Base-by-base conservation (phyloP, 1,284 basidiomycete species). In the Rhodofomes roseus region DNA sequence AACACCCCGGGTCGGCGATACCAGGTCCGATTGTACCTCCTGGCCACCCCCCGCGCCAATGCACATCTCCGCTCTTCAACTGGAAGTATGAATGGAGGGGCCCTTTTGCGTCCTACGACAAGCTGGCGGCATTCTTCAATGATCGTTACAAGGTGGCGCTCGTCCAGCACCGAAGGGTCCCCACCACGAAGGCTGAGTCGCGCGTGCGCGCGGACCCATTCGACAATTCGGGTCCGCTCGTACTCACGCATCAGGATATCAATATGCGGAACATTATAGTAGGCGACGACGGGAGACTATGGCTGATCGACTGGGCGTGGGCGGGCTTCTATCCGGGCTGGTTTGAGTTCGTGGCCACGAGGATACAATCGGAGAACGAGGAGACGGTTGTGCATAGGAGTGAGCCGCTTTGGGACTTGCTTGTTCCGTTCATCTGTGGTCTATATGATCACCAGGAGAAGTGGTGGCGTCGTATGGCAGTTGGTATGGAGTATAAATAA, bases 291-390 rank as follows among this genome's bases (percentile, higher is more conserved):
- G 66, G 67, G 6, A 54, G 51, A 16, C 46, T 73, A 1, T 75
- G 71, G 70, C 46, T 75, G 11, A 60, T 74, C n/a, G 70, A 73
- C 58, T 73, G 68, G 65, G 69, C 56, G 1, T 65, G 36, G 27
- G 56, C 72, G 1, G 73, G 73, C 5, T 64, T 68, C 39, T 75
- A 71, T 57, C 73, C 73, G 1, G 53, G 39, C 11, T 73, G 69
- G 65, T 72, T 73, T 50, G 73, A 74, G 56, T 68, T 57, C 50
- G 50, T 36, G 4, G 56, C 55, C 2, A 51, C 37, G 44, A 43
- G 22, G 41, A 9, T 20, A 20, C 41, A n/a, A 20, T 9, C 41
- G 4, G 11, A 16, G 6, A 5, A 20, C 12, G 39, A 40, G 39
- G 39, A 20, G 41, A 22, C 16, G 8, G 8, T 43, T 1, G 18